A percentile compares a stretch with the other conserved stretches of the same genome.
phyloP scores from a whole-genome alignment of 2,329 filamentous ascomycete genomes.

The Ascochyta viciae-villosae region DNA sequence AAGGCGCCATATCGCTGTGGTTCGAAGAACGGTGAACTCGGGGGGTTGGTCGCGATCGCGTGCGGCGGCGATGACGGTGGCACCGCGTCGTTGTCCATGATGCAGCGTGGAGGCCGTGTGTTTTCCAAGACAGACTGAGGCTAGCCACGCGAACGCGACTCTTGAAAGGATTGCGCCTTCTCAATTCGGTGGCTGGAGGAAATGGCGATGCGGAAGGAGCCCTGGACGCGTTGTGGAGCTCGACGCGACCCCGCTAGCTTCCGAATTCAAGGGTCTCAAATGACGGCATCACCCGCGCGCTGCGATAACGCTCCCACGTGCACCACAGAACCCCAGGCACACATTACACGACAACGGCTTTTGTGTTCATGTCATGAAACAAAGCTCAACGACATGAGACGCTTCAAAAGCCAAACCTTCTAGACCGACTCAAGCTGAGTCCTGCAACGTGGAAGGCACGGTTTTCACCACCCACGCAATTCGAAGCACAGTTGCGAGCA shows the following conservation, averaged over 20 bases:
- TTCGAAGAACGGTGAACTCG: slow-evolving; percentile 38
- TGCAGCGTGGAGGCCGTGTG: background rate
- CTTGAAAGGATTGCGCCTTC: background rate
- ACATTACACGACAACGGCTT: background rate
- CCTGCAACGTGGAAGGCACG: too few species aligned
- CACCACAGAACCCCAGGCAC: background rate
- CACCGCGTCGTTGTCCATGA: slow-evolving; percentile 35
- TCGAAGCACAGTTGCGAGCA: too few species aligned
- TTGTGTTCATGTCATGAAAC: background rate
- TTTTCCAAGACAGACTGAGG: background rate
- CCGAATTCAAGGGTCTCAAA: slow-evolving; percentile 1
- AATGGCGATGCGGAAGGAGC: slow-evolving; percentile 3
- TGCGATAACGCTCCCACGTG: slow-evolving; percentile 27
- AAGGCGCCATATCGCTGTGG: slow-evolving; percentile 20
- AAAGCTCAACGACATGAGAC: background rate
- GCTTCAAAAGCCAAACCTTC: background rate
- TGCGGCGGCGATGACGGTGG: slow-evolving; percentile 33
- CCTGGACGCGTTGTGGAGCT: slow-evolving; percentile 15
- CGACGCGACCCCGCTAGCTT: slow-evolving; percentile 13
- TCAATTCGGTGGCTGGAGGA: slow-evolving; percentile 7
- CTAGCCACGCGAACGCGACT: slow-evolving; percentile 10
- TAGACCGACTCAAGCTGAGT: too few species aligned
- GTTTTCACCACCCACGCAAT: too few species aligned
- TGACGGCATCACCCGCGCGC: slow-evolving; percentile 18
- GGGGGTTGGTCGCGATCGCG: slow-evolving; percentile 28